These are phyloP conservation scores for Rhizopus delemar DNA, from an alignment of 371 early-diverging fungal species.

Conservation along the genomic window DNA sequence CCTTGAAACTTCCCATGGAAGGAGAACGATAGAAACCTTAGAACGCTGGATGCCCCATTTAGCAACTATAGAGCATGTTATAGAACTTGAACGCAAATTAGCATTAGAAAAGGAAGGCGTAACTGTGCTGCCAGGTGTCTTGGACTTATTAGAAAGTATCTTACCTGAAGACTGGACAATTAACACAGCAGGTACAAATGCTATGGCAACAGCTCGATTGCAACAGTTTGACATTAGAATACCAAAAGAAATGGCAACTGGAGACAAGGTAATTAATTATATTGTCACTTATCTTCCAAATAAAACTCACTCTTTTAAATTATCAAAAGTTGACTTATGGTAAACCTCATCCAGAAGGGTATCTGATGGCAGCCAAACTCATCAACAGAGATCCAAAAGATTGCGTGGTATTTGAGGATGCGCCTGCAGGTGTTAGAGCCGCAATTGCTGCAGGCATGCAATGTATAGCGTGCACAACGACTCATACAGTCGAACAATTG, in stretches of 20 bases:
- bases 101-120: constrained; percentile 41
- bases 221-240: constrained; percentile 33
- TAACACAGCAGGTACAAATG: constrained; percentile 37
- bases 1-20: constrained; percentile 46
- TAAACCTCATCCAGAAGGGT: constrained; percentile 72
- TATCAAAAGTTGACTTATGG: constrained; percentile 44
- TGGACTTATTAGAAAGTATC: constrained; percentile 29
- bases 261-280: constrained; percentile 28
- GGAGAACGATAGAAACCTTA: constrained; percentile 50
- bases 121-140: constrained; percentile 32
- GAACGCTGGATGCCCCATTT: constrained; percentile 38
- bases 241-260: constrained; percentile 41
- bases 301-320: background rate
- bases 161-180: constrained; percentile 33
- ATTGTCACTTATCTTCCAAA: background rate
- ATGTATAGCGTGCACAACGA: constrained; percentile 63
- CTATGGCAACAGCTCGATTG: constrained; percentile 42
- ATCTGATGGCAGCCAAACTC: constrained; percentile 48
- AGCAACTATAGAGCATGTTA: constrained; percentile 38
- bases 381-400: constrained; percentile 48
- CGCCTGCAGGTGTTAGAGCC: constrained; percentile 62
- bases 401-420: constrained; percentile 77
- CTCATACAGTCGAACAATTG: constrained; percentile 57
- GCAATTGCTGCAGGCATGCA: constrained; percentile 60
- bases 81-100: constrained; percentile 33